phyloP scores from a whole-genome alignment of 345 rosid genomes.

The Leavenworthia alabamica region DNA sequence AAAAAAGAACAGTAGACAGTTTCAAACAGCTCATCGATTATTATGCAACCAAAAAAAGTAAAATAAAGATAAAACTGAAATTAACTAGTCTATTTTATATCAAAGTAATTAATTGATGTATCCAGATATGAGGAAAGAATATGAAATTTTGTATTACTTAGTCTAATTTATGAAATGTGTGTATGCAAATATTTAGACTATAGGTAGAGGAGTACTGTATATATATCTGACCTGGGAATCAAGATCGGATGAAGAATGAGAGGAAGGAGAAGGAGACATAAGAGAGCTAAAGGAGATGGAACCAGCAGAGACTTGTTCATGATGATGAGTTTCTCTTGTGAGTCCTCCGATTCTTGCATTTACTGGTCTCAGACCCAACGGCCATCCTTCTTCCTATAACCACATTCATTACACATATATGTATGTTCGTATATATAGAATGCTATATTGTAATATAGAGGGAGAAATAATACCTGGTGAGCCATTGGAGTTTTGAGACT shows the following conservation, averaged over 20 bases:
- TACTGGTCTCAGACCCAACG: conserved; percentile 64
- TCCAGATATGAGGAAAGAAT: neutral
- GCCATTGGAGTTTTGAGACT: conserved; percentile 13
- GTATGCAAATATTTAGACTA: neutral
- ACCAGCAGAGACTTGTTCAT: conserved; percentile 35
- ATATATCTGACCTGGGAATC: conserved; percentile 51
- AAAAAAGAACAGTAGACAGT: neutral
- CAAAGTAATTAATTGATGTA: neutral
- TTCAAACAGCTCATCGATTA: conserved; percentile 2
- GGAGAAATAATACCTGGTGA: conserved; percentile 19
- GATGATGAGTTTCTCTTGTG: conserved; percentile 35
- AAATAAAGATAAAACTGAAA: neutral
- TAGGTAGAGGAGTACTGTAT: neutral
- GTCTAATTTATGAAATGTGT: neutral
- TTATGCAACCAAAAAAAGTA: conserved; percentile 3
- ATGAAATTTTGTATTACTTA: neutral
- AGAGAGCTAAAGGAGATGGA: conserved; percentile 67
- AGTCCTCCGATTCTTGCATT: conserved; percentile 65
- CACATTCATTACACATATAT: neutral
- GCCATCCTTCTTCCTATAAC: conserved; percentile 81
- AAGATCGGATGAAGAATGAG: conserved; percentile 64
- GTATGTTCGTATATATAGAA: neutral
- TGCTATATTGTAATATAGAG: conserved; percentile 1
- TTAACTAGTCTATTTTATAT: neutral
- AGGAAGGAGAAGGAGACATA: conserved; percentile 49